Conservation (phyloP, 2,329 filamentous ascomycete species). For the Metarhizium sp. region DNA sequence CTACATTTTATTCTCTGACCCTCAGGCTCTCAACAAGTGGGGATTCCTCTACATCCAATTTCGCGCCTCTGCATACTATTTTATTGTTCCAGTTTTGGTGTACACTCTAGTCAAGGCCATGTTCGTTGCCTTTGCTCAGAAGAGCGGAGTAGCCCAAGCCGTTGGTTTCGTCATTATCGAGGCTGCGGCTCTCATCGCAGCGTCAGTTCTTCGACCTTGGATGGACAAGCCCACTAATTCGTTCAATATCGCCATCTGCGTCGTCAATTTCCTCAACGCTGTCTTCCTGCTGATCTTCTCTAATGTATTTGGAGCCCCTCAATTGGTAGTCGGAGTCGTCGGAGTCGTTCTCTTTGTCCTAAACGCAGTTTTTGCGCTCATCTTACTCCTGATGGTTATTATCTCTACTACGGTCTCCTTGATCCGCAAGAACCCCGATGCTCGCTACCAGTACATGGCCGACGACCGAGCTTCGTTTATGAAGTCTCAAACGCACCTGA, state of each 20-base stretch:
- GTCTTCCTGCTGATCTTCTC: constrained; percentile 88
- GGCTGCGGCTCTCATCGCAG: constrained; percentile 63
- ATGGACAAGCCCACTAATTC: constrained; percentile 99
- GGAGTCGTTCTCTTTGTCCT: constrained; percentile 83
- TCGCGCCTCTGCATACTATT: constrained; percentile 92
- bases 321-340: constrained; percentile 76
- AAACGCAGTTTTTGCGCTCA: constrained; percentile 75
- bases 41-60: constrained; percentile 97
- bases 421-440: constrained; percentile 88
- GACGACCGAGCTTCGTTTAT: constrained; percentile 96
- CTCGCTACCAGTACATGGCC: constrained; percentile 90
- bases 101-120: constrained; percentile 83
- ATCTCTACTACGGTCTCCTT: constrained; percentile 58
- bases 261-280: constrained; percentile 82
- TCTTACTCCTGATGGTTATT: constrained; percentile 71
- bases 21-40: constrained; percentile 93
- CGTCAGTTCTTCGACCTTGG: constrained; percentile 79
- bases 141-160: constrained; percentile 62
- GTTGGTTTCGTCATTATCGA: constrained; percentile 79
- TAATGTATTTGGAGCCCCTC: constrained; percentile 73
- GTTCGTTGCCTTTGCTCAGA: constrained; percentile 77
- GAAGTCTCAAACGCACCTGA: constrained; percentile 83
- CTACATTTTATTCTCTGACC: constrained; percentile 94
- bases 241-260: constrained; percentile 89
- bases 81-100: constrained; percentile 68